phyloP scores from a whole-genome alignment of 805 yeast species.

The Kurtzmaniella fragi region DNA sequence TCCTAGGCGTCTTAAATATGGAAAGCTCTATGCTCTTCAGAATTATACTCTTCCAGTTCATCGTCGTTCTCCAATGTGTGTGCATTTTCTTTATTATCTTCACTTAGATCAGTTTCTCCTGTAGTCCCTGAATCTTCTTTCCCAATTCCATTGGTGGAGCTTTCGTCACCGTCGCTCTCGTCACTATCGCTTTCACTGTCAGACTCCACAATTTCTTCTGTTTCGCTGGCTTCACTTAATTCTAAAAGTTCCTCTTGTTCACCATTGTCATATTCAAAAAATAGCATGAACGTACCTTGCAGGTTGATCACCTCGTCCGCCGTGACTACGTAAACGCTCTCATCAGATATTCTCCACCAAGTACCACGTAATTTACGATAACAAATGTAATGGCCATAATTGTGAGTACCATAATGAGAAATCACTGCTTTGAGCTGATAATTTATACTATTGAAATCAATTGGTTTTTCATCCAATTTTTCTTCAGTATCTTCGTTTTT shows the following conservation, averaged over 20 bases:
- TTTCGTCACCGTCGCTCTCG: neutral
- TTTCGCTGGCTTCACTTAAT: conserved; percentile 14
- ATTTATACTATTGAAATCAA: conserved; percentile 11
- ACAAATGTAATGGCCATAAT: conserved; percentile 95
- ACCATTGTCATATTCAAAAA: conserved; percentile 58
- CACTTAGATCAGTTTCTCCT: conserved; percentile 1
- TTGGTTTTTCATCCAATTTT: neutral
- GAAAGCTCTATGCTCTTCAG: conserved; percentile 3
- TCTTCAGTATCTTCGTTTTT: conserved; percentile 9
- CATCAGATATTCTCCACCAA: conserved; percentile 97
- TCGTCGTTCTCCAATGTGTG: neutral
- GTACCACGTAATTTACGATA: conserved; percentile 74
- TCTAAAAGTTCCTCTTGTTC: conserved; percentile 15
- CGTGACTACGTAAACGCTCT: conserved; percentile 71
- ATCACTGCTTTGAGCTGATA: conserved; percentile 82
- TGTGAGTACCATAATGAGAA: conserved; percentile 92
- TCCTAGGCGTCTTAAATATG: neutral
- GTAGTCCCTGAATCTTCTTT: neutral
- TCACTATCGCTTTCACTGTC: neutral
- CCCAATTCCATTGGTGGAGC: neutral
- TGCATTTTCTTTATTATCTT: neutral
- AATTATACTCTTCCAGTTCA: conserved; percentile 1
- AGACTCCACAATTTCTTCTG: conserved; percentile 8
- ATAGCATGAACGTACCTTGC: conserved; percentile 90
- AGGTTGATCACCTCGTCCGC: conserved; percentile 76